Evolutionary conservation across 768 basidiomycete species (phyloP).

Genomic region (Boletus vermiculosoides): DNA sequence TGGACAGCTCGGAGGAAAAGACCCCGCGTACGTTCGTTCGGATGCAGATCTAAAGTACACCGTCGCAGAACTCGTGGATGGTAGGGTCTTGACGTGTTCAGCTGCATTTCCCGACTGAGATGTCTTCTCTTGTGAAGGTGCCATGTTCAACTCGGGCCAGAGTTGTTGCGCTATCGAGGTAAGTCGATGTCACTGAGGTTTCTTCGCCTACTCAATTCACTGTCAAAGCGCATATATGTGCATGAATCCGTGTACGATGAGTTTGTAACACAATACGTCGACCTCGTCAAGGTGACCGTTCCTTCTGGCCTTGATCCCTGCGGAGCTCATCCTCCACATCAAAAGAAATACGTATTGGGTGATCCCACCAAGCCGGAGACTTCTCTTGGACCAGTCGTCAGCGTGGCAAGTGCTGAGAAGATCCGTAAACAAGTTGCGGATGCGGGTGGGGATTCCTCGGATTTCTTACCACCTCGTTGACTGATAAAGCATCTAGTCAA

Average conservation of each 20-base stretch:
- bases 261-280: conserved; percentile 74
- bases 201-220: background rate
- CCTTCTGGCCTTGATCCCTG: background rate
- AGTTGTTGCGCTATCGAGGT: conserved; percentile 95
- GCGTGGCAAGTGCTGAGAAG: conserved; percentile 75
- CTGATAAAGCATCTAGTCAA: conserved; percentile 43
- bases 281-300: conserved; percentile 60
- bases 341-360: conserved; percentile 77
- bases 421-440: conserved; percentile 86
- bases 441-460: conserved; percentile 53
- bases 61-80: conserved; percentile 86
- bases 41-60: conserved; percentile 87
- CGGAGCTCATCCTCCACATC: background rate
- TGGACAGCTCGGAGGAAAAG: conserved; percentile 88
- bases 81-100: conserved; percentile 37
- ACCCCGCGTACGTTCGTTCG: conserved; percentile 90
- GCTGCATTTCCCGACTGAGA: background rate
- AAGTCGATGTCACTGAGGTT: conserved; percentile 10
- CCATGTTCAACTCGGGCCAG: conserved; percentile 97
- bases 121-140: conserved; percentile 45
- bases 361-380: conserved; percentile 75
- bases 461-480: background rate
- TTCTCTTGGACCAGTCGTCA: conserved; percentile 92
- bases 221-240: conserved; percentile 81
- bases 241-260: conserved; percentile 78